phyloP scores from a whole-genome alignment of 441 rosid genomes.

The Adansonia madagascariensis region DNA sequence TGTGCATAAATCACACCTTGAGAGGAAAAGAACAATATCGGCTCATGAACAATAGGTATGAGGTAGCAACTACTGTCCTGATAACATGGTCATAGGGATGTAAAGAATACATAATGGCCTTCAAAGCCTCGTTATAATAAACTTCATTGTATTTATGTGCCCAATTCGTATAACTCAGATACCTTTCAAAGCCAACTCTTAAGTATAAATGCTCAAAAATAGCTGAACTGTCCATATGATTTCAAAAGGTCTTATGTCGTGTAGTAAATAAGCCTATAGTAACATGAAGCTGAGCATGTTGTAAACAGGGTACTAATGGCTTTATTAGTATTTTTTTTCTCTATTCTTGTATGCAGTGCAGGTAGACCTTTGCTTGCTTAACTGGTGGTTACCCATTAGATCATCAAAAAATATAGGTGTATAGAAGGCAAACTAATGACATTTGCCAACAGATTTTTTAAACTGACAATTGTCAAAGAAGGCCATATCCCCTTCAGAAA shows the following conservation, averaged over 20 bases:
- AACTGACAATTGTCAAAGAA: background rate
- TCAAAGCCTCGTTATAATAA: slow-evolving; percentile 15
- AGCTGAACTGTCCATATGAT: background rate
- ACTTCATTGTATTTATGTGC: slow-evolving; percentile 5
- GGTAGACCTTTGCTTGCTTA: slow-evolving; percentile 9
- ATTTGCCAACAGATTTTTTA: background rate
- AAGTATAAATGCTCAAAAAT: background rate
- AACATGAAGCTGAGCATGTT: background rate
- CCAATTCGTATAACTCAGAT: background rate
- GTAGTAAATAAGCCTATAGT: background rate
- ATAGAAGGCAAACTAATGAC: background rate
- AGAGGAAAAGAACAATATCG: background rate
- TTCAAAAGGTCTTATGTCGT: background rate
- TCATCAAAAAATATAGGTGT: background rate
- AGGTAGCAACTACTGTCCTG: background rate
- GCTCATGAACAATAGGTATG: background rate
- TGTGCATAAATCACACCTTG: background rate
- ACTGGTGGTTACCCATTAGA: background rate
- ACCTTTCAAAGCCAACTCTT: background rate
- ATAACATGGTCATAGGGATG: background rate
- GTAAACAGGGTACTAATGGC: background rate
- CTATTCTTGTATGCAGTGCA: background rate
- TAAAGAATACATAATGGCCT: background rate
- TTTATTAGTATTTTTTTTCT: background rate
- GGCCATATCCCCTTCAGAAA: background rate